Conservation (phyloP, 2,329 filamentous ascomycete species). For the Calonectria fujianensis region DNA sequence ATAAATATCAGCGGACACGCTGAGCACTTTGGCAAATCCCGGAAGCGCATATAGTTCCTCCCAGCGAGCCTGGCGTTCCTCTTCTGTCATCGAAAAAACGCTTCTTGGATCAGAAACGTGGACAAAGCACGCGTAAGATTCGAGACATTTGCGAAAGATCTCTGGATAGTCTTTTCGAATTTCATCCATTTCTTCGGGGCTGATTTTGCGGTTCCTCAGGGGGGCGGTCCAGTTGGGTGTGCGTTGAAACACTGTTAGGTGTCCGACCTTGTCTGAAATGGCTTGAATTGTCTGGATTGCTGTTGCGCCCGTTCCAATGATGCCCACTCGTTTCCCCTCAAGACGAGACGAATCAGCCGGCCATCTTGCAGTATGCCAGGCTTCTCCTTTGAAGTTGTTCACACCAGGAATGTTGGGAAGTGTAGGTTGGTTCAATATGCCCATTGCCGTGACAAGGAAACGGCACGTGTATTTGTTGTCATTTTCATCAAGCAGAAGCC, state of each 20-base stretch:
- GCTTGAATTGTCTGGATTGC: constrained; percentile 44
- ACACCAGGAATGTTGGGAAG: constrained; percentile 59
- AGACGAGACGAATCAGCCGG: constrained; percentile 31
- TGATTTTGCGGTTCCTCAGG: constrained; percentile 44
- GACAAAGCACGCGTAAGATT: constrained; percentile 52
- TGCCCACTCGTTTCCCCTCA: constrained; percentile 39
- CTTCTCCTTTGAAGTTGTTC: constrained; percentile 32
- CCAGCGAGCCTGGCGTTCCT: constrained; percentile 53
- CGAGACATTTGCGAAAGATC: constrained; percentile 46
- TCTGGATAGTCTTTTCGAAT: constrained; percentile 48
- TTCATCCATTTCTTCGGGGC: constrained; percentile 45
- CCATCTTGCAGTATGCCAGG: constrained; percentile 45
- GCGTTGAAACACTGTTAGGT: constrained; percentile 41
- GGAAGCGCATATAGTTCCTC: constrained; percentile 59
- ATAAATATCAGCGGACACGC: constrained; percentile 37
- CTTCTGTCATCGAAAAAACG: constrained; percentile 52
- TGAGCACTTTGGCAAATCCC: constrained; percentile 60
- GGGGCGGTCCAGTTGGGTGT: constrained; percentile 44
- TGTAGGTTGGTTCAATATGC: constrained; percentile 57
- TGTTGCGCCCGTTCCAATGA: constrained; percentile 41
- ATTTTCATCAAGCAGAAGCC: constrained; percentile 55
- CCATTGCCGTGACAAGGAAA: constrained; percentile 55
- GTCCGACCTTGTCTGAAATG: constrained; percentile 38
- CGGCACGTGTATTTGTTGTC: constrained; percentile 51
- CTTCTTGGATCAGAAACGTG: constrained; percentile 42